Evolutionary conservation across 2,329 filamentous ascomycete genomes (phyloP).

Genomic region (Metarhizium robertsii): DNA sequence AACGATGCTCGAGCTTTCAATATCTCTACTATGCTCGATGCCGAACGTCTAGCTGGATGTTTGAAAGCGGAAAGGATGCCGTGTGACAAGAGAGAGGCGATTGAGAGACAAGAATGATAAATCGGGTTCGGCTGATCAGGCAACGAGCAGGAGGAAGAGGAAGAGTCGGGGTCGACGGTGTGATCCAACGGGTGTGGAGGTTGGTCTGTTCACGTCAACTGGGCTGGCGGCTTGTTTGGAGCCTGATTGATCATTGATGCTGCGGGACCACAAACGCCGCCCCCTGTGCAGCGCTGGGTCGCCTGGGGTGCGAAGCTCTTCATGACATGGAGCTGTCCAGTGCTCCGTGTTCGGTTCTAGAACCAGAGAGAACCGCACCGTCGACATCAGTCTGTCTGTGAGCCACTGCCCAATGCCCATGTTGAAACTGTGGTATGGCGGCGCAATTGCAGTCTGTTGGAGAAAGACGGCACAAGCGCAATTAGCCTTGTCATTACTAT

Average conservation of each 20-base stretch:
- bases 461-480: no score
- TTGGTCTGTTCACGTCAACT: neutral
- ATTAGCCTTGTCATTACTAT: no score
- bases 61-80: neutral
- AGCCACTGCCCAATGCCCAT: neutral
- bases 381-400: neutral
- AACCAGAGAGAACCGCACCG: conserved; percentile 14
- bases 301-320: neutral
- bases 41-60: neutral
- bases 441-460: no score
- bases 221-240: conserved; percentile 3
- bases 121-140: neutral
- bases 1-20: neutral
- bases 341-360: conserved; percentile 14
- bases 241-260: conserved; percentile 7
- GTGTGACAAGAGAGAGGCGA: neutral
- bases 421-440: no score
- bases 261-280: neutral
- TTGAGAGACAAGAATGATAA: neutral
- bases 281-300: neutral
- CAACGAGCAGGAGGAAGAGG: neutral
- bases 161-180: neutral
- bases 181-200: conserved; percentile 1
- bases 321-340: neutral
- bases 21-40: neutral